These are phyloP conservation scores for Dalbergia oliveri DNA, from an alignment of 306 rosid genomes.

Conservation along the genomic window DNA sequence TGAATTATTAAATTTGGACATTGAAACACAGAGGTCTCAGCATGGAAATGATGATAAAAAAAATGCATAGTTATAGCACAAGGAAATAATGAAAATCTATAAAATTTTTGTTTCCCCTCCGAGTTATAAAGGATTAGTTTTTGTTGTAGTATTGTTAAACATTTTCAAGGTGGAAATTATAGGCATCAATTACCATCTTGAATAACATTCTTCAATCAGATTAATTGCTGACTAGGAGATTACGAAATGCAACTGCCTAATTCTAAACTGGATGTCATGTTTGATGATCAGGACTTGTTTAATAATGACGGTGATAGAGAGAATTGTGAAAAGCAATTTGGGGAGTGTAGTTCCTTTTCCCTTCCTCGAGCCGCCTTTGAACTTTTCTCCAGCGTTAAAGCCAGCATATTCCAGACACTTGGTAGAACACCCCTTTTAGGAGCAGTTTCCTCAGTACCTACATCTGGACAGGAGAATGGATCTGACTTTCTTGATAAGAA, in stretches of 20 bases:
- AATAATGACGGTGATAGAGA: constrained; percentile 46
- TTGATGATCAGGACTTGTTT: constrained; percentile 60
- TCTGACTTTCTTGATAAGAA: constrained; percentile 55
- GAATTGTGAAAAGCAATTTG: constrained; percentile 53
- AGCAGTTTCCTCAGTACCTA: constrained; percentile 57
- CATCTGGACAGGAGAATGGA: constrained; percentile 59
- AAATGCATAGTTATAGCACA: not conserved
- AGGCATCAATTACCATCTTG: not conserved
- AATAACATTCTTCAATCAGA: constrained; percentile 1
- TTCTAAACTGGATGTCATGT: constrained; percentile 32
- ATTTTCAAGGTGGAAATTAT: not conserved
- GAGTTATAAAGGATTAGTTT: not conserved
- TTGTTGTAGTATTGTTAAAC: not conserved
- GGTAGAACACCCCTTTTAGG: constrained; percentile 55
- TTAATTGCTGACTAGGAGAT: constrained; percentile 7
- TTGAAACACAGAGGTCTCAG: constrained; percentile 33
- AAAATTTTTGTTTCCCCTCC: no score
- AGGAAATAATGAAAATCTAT: constrained; percentile 6
- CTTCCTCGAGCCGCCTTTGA: constrained; percentile 81
- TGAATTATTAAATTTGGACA: constrained; percentile 15
- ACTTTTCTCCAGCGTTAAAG: constrained; percentile 70
- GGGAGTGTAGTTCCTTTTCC: constrained; percentile 68
- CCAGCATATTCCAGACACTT: constrained; percentile 65
- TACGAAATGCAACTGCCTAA: constrained; percentile 42
- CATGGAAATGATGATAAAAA: constrained; percentile 26